These are phyloP conservation scores for Phaeosphaeriaceae sp. DNA, from an alignment of 2,329 filamentous ascomycete genomes.

Conservation along the genomic window DNA sequence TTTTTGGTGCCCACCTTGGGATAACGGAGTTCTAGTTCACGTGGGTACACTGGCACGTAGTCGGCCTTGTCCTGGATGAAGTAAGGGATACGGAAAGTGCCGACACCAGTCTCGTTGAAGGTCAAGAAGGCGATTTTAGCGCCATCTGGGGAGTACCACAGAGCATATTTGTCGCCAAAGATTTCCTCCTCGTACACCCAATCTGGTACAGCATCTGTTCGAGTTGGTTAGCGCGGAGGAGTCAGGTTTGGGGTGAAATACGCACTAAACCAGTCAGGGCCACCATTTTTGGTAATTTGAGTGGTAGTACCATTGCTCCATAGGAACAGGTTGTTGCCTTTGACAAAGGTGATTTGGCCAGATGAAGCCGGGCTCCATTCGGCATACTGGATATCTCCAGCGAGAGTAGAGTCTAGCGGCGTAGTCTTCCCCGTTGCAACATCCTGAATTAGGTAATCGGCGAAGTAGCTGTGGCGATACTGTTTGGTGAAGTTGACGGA, in stretches of 20 bases:
- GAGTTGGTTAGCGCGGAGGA: no score
- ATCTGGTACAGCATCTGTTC: conserved; percentile 60
- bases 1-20: conserved; percentile 73
- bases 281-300: conserved; percentile 66
- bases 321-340: conserved; percentile 69
- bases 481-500: conserved; percentile 71
- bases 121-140: conserved; percentile 62
- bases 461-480: conserved; percentile 72
- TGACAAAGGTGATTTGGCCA: conserved; percentile 69
- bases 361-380: conserved; percentile 62
- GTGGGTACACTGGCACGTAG: conserved; percentile 64
- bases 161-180: conserved; percentile 57
- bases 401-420: conserved; percentile 65
- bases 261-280: conserved; percentile 65
- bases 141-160: conserved; percentile 66
- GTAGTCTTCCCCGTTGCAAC: conserved; percentile 62
- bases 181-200: conserved; percentile 70
- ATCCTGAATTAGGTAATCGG: conserved; percentile 70
- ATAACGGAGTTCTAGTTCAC: conserved; percentile 68
- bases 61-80: conserved; percentile 66
- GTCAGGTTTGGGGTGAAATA: neutral
- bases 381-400: conserved; percentile 71
- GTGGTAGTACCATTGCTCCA: conserved; percentile 61
- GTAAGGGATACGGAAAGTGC: conserved; percentile 69
- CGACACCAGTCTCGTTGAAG: conserved; percentile 71